A percentile compares a stretch with the other conserved stretches of the same genome.
Evolutionary conservation across 306 rosid genomes (phyloP).

Genomic region (Corylus americana): DNA sequence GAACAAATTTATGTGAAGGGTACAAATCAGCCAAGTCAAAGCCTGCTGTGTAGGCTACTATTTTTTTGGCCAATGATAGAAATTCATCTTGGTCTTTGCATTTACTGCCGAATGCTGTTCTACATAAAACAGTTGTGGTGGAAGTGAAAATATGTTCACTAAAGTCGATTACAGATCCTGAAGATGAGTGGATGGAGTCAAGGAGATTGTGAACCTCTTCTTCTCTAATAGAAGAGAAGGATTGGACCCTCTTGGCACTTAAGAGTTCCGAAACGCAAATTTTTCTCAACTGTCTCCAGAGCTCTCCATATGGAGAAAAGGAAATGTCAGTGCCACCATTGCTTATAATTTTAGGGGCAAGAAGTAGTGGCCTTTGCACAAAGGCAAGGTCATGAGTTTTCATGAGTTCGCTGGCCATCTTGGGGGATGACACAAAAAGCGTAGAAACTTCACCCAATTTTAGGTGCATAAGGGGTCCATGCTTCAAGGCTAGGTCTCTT

Average conservation of each 20-base stretch:
- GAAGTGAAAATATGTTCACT: not conserved
- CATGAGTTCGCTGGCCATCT: conserved; percentile 41
- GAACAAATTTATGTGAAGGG: conserved; percentile 29
- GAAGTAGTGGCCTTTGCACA: conserved; percentile 32
- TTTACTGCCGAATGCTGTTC: conserved; percentile 33
- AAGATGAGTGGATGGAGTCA: conserved; percentile 21
- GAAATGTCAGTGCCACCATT: conserved; percentile 26
- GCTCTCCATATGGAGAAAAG: conserved; percentile 42
- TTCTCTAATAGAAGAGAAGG: conserved; percentile 43
- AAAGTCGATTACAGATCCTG: conserved; percentile 31
- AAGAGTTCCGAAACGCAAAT: conserved; percentile 43
- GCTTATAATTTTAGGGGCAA: conserved; percentile 19
- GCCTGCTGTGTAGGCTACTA: not conserved
- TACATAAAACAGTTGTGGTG: conserved; percentile 2
- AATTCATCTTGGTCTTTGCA: conserved; percentile 24
- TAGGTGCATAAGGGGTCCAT: conserved; percentile 56
- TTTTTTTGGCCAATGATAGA: not conserved
- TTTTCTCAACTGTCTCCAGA: conserved; percentile 58
- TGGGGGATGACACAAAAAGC: conserved; percentile 47
- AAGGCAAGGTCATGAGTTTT: conserved; percentile 45
- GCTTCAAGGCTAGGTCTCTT: conserved; percentile 26
- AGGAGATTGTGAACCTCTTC: conserved; percentile 41
- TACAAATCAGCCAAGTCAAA: conserved; percentile 40
- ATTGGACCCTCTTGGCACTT: conserved; percentile 43
- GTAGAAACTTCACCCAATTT: conserved; percentile 42